These are phyloP conservation scores for Zygoascus ofunaensis DNA, from an alignment of 805 yeast species.

Conservation along the genomic window DNA sequence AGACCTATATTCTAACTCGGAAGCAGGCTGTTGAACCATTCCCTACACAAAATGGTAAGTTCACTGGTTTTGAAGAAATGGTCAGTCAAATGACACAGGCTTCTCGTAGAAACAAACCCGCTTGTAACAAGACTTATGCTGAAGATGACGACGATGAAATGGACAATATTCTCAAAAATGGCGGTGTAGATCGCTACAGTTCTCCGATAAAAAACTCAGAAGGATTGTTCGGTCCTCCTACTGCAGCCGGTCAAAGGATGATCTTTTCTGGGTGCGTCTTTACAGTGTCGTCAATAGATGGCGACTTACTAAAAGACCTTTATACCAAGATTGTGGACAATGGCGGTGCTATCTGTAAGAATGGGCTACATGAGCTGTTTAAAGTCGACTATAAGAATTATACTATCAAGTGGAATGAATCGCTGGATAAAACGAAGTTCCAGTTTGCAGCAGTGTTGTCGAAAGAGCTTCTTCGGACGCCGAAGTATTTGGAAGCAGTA, in stretches of 20 bases:
- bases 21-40: not conserved
- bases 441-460: slow-evolving; percentile 61
- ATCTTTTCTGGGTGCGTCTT: slow-evolving; percentile 14
- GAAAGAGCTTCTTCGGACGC: slow-evolving; percentile 49
- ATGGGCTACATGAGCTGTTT: slow-evolving; percentile 17
- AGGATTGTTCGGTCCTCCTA: not conserved
- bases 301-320: slow-evolving; percentile 6
- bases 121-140: not conserved
- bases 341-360: slow-evolving; percentile 16
- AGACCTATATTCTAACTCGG: slow-evolving; percentile 2
- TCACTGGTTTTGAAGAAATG: not conserved
- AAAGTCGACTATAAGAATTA: slow-evolving; percentile 5
- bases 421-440: not conserved
- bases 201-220: not conserved
- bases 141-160: not conserved
- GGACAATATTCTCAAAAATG: too few relatives aligned
- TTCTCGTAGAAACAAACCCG: not conserved
- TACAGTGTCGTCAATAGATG: slow-evolving; percentile 15
- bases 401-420: slow-evolving; percentile 3
- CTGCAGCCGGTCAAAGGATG: not conserved
- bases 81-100: not conserved
- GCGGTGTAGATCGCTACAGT: not conserved
- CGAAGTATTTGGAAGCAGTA: slow-evolving; percentile 66
- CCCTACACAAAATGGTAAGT: not conserved
- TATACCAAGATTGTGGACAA: slow-evolving; percentile 8